A percentile compares a stretch with the other conserved stretches of the same genome.
phyloP scores from a whole-genome alignment of 371 early-diverging fungal species.

The Sporodiniella umbellata region DNA sequence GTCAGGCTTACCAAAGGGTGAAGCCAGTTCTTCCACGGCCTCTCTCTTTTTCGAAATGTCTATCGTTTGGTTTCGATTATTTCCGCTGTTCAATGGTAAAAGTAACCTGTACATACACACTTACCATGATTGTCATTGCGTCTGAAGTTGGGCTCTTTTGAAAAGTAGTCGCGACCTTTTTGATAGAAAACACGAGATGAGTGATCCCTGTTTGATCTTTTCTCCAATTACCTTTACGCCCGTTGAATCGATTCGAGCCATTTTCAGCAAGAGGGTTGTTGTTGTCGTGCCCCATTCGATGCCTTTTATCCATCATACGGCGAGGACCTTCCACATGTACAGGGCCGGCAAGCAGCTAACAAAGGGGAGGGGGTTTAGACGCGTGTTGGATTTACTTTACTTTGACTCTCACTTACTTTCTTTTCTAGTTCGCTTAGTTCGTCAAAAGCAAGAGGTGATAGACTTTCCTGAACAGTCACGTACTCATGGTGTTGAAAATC shows the following conservation, averaged over 20 bases:
- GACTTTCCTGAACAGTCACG: slow-evolving; percentile 61
- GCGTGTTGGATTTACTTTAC: background rate
- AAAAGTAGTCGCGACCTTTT: slow-evolving; percentile 27
- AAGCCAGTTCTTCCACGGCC: slow-evolving; percentile 10
- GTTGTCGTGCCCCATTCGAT: slow-evolving; percentile 12
- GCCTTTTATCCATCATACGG: slow-evolving; percentile 29
- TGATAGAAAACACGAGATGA: too few relatives aligned
- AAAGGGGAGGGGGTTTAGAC: too few relatives aligned
- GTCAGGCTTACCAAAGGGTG: slow-evolving; percentile 9
- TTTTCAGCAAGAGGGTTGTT: slow-evolving; percentile 41
- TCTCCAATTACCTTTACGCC: slow-evolving; percentile 22
- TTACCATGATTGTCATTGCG: slow-evolving; percentile 17
- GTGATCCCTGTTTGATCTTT: too few relatives aligned
- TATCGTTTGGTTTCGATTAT: too few relatives aligned
- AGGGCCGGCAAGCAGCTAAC: slow-evolving; percentile 53
- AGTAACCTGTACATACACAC: background rate
- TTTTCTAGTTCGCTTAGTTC: slow-evolving; percentile 66
- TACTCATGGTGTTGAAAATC: slow-evolving; percentile 73
- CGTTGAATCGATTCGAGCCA: slow-evolving; percentile 17
- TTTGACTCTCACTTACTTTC: slow-evolving; percentile 41
- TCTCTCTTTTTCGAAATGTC: slow-evolving; percentile 14
- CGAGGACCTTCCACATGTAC: slow-evolving; percentile 52
- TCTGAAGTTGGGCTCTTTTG: slow-evolving; percentile 18
- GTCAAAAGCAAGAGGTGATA: slow-evolving; percentile 64
- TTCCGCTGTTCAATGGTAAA: too few relatives aligned